Percentiles rank a stretch among this genome's conserved stretches.
Evolutionary conservation across 345 rosid species (phyloP).

Genomic region (Moricandia arvensis): DNA sequence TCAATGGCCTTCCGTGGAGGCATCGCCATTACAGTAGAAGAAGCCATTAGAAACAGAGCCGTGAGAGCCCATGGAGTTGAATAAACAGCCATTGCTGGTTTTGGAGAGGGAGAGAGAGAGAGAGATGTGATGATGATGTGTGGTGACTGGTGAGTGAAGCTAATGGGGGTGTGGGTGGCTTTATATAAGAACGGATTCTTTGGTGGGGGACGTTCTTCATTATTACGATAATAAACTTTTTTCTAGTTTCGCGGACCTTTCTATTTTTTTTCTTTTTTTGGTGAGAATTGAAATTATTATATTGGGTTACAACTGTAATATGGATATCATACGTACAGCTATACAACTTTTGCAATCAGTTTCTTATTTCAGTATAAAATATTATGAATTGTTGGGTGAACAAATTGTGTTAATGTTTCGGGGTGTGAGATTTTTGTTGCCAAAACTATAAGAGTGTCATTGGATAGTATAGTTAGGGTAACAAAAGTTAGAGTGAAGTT

Average conservation of each 20-base stretch:
- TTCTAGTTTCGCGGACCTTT: slow-evolving; percentile 29
- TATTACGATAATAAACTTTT: background rate
- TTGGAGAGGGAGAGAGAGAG: slow-evolving; percentile 10
- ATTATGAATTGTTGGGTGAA: slow-evolving; percentile 2
- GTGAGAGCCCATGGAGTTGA: slow-evolving; percentile 29
- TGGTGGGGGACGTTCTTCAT: slow-evolving; percentile 16
- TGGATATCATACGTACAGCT: slow-evolving; percentile 31
- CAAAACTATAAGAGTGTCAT: no score
- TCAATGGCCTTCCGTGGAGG: slow-evolving; percentile 53
- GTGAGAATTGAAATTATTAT: background rate
- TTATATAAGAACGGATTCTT: slow-evolving; percentile 26
- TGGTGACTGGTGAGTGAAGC: slow-evolving; percentile 21
- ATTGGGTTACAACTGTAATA: slow-evolving; percentile 34
- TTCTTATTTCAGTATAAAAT: background rate
- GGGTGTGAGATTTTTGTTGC: no score
- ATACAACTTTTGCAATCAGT: slow-evolving; percentile 22
- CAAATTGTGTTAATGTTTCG: background rate
- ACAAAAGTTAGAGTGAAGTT: no score
- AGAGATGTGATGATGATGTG: background rate
- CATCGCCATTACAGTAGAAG: slow-evolving; percentile 43
- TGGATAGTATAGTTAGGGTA: no score
- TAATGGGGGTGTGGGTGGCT: slow-evolving; percentile 4
- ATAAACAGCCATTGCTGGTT: slow-evolving; percentile 22
- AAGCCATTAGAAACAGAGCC: slow-evolving; percentile 38
- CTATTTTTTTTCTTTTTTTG: background rate